A percentile compares a stretch with the other conserved stretches of the same genome.
phyloP scores from a whole-genome alignment of 768 basidiomycete species.

The Lentinula sp. region DNA sequence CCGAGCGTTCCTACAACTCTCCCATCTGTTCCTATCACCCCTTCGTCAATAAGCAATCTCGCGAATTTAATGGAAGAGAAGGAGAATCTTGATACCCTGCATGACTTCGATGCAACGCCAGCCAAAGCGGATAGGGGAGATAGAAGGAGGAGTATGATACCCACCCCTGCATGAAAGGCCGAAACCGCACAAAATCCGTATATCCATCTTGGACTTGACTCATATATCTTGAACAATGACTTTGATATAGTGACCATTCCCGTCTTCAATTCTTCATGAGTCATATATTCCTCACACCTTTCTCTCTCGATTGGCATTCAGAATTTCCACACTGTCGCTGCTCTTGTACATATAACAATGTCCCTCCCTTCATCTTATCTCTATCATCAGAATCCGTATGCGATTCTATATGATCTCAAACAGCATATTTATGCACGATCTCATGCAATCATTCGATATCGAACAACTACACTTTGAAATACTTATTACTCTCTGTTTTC shows the following conservation, averaged over 20 bases:
- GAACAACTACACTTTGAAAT: neutral
- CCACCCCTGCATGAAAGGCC: conserved; percentile 19
- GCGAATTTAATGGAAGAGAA: conserved; percentile 43
- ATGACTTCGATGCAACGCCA: neutral
- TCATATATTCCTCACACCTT: neutral
- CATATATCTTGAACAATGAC: neutral
- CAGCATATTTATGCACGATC: too few species aligned
- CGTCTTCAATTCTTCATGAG: neutral
- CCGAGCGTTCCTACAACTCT: conserved; percentile 22
- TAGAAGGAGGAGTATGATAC: conserved; percentile 26
- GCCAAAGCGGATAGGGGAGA: conserved; percentile 9
- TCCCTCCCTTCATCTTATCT: too few species aligned
- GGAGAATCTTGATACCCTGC: conserved; percentile 42
- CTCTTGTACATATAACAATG: neutral
- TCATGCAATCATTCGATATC: too few species aligned
- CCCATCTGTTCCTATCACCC: neutral
- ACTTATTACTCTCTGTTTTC: conserved; percentile 20
- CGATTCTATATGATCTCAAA: too few species aligned
- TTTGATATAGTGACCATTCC: neutral
- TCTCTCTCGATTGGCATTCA: neutral
- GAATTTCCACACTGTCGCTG: neutral
- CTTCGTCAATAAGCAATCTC: conserved; percentile 17
- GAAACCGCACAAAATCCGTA: too few species aligned
- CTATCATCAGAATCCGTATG: too few species aligned
- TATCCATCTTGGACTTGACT: neutral